Evolutionary conservation across 495 filamentous ascomycete genomes (phyloP), one percentile per base, ranked within the genome.

Genomic region (Bathelium albidoporum): DNA sequence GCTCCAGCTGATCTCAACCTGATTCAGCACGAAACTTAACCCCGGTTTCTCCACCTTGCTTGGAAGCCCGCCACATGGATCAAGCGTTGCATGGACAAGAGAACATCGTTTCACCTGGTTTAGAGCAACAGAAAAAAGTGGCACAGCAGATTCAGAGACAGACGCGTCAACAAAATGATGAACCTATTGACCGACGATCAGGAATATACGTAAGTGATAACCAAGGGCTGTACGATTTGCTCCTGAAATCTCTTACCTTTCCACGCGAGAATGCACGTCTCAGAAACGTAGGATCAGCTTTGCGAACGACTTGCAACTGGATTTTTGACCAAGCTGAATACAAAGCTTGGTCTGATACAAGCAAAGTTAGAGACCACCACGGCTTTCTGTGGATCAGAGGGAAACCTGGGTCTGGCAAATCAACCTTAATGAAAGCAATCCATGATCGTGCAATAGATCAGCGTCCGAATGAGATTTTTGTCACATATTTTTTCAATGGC

Each of bases 371-470:
- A 5, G 61, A 49, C 32, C 64, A 68, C 36, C 59, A 66, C 45
- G 68, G 68, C 45, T 62, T 69, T 52, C 63, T 71, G 14, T 69
- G 67, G 69, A 69, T 71, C 32, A 68, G 64, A 59, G 69, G 67
- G 14, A 70, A 70, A 34, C 64, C 68, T 11, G 70, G 68, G 55
- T 58, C 68, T 7, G 70, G 70, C 29, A 72, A 72, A 58, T 72
- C 68, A n/a, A 49, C 44, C 9, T 16, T 49, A 16, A 18, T 49
- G 44, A 49, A 1, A 22, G 20, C 12, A 22, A 22, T 22, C 20
- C 20, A 49, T 20, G 44, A 49, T 16, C 5, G 5, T 10, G 20
- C 14, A 5, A 39, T 5, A 39, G 20, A 49, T 5, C 5, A 49
- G 9, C 12, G 20, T 0, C 5, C 9, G 44, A 16, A 12, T 5